These are phyloP conservation scores for Arthrobotrys iridis DNA, from an alignment of 2,329 filamentous ascomycete species.

Conservation along the genomic window DNA sequence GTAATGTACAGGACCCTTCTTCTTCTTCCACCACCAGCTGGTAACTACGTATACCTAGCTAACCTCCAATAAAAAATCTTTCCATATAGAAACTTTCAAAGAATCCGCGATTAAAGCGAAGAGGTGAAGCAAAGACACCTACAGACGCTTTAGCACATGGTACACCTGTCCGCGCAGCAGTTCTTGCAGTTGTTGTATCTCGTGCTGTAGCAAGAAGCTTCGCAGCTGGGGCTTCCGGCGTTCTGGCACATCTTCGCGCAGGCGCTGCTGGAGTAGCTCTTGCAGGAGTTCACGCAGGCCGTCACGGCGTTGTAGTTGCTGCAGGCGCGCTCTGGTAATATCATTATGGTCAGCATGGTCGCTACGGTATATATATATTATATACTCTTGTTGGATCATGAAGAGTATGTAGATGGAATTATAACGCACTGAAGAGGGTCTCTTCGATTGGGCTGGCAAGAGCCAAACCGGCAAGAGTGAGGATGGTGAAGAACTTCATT, in stretches of 20 bases:
- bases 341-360: too few species aligned
- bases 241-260: background rate
- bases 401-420: background rate
- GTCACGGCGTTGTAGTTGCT: background rate
- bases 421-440: slow-evolving; percentile 4
- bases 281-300: background rate
- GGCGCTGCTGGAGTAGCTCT: background rate
- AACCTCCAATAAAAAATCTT: too few species aligned
- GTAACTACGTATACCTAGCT: too few species aligned
- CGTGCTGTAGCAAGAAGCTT: slow-evolving; percentile 1
- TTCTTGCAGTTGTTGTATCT: background rate
- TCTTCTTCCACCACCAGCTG: too few species aligned
- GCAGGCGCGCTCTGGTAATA: slow-evolving; percentile 13
- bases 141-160: background rate
- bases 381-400: slow-evolving; percentile 4
- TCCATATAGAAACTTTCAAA: too few species aligned
- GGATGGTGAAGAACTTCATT: slow-evolving; percentile 41
- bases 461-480: slow-evolving; percentile 14
- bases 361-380: too few species aligned
- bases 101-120: too few species aligned
- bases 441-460: slow-evolving; percentile 19
- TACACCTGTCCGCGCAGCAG: slow-evolving; percentile 4
- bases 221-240: slow-evolving; percentile 12
- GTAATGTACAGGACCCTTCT: too few species aligned
- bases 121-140: too few species aligned